Percentiles rank a stretch among this genome's conserved stretches.
These are phyloP conservation scores for Cadophora sp. DNA, from an alignment of 2,329 filamentous ascomycete species.

Conservation along the genomic window DNA sequence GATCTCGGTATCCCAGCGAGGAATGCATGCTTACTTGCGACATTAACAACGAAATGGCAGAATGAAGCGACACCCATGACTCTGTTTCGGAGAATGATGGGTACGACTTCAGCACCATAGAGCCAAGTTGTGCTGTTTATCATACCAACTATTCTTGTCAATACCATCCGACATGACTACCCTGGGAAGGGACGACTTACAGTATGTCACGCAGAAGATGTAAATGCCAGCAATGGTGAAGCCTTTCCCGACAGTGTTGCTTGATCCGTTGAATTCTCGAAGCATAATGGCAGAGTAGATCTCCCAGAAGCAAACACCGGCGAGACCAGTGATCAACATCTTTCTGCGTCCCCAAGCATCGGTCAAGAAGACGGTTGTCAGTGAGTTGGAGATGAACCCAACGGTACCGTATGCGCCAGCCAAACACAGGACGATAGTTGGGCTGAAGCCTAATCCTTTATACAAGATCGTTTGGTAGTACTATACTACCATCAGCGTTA, in stretches of 20 bases:
- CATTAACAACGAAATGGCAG: conserved; percentile 61
- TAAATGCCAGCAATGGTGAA: conserved; percentile 66
- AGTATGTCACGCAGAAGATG: conserved; percentile 63
- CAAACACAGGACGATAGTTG: conserved; percentile 57
- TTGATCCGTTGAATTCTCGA: conserved; percentile 58
- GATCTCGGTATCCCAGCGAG: not conserved
- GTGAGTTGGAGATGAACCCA: conserved; percentile 56
- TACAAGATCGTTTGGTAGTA: conserved; percentile 55
- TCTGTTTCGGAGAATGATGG: conserved; percentile 58
- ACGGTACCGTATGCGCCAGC: conserved; percentile 61
- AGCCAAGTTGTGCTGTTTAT: conserved; percentile 61
- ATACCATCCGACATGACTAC: not conserved
- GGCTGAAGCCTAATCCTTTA: conserved; percentile 58
- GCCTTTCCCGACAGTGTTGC: conserved; percentile 62
- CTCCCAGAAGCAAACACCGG: conserved; percentile 58
- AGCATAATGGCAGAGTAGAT: conserved; percentile 67
- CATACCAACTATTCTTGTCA: conserved; percentile 45
- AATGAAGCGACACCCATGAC: conserved; percentile 61
- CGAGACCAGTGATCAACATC: conserved; percentile 61
- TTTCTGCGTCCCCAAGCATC: conserved; percentile 66
- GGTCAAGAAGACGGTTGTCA: conserved; percentile 59
- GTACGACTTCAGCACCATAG: conserved; percentile 62
- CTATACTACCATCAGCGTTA: not conserved
- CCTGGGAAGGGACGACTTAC: conserved; percentile 32
- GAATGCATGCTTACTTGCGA: conserved; percentile 46